Base-by-base conservation (phyloP, 805 yeast genomes). In the Saturnispora silvae region DNA sequence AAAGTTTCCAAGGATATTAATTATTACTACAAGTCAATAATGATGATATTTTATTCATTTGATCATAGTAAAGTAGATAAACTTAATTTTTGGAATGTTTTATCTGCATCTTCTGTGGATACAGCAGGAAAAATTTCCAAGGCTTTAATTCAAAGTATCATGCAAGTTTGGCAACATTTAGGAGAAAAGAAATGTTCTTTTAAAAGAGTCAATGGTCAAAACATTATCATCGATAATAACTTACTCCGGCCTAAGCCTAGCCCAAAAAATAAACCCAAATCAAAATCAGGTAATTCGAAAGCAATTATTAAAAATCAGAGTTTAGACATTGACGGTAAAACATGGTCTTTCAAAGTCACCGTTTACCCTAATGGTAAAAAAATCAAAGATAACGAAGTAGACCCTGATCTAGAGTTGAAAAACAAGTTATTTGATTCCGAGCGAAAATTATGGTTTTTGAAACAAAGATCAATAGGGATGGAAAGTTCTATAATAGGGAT, bases 281-380 rank as follows among this genome's bases (percentile, higher is more conserved):
- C 9, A 18, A 16, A 11, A 6, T n/a, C n/a, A n/a, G n/a, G 28
- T 11, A 14, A 20, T 10, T 31, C 20, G 17, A 27, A 37, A 15
- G 32, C 30, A 25, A 41, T 41, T 22, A 17, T 34, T 16, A 41
- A 25, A 16, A 19, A 20, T 25, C 14, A 32, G 23, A 27, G 20
- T 26, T 20, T 35, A 23, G 33, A 25, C 11, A 38, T 25, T 24
- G 18, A 16, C n/a, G 20, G 32, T 30, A 40, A 46, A 24, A 18
- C 24, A 2, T 24, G 37, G 35, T 25, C 39, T 17, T 24, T 43
- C 22, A 30, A 38, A 3, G 38, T 43, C 4, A 40, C 37, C 4
- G 25, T 43, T 20, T 43, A 43, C 20, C 46, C 46, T 7, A 35
- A 38, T 25, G 46, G 46, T 13, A 40, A 37, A 13, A 31, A 28